Conservation (phyloP, 2,329 filamentous ascomycete species). For the Cladosporium cucumerinum region DNA sequence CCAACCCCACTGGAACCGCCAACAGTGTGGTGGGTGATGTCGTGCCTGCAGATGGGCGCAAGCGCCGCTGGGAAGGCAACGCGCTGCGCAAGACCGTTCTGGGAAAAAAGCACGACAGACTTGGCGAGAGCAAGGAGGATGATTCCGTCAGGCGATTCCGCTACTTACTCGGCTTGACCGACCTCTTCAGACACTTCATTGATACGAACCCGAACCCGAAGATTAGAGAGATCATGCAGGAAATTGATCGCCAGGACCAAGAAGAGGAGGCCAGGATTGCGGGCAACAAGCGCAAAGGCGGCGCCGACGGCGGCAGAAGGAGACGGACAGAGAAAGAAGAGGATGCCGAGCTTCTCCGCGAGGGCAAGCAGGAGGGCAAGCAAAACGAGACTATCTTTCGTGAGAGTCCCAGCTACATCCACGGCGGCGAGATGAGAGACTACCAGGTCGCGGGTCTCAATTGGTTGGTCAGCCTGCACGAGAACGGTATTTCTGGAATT, state of each 20-base stretch:
- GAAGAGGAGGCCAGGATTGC: slow-evolving; percentile 69
- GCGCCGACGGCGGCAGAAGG: slow-evolving; percentile 71
- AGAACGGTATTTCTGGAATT: slow-evolving; percentile 98
- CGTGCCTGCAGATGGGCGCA: slow-evolving; percentile 68
- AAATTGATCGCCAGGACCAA: slow-evolving; percentile 90
- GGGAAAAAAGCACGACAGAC: slow-evolving; percentile 86
- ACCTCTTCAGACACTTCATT: slow-evolving; percentile 98
- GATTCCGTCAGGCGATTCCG: slow-evolving; percentile 92
- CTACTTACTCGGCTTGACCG: slow-evolving; percentile 90
- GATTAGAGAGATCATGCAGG: slow-evolving; percentile 87
- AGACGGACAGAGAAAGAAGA: slow-evolving; percentile 96
- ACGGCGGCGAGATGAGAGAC: slow-evolving; percentile 84
- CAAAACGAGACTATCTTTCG: slow-evolving; percentile 81
- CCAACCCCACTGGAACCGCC: slow-evolving; percentile 62
- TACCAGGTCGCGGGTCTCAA: slow-evolving; percentile 95
- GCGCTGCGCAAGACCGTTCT: slow-evolving; percentile 89
- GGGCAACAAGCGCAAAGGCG: slow-evolving; percentile 74
- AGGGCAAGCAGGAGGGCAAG: slow-evolving; percentile 83
- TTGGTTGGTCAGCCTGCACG: slow-evolving; percentile 95
- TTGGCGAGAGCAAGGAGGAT: slow-evolving; percentile 95
- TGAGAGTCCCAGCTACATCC: slow-evolving; percentile 85
- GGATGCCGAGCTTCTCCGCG: slow-evolving; percentile 80
- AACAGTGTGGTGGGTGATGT: slow-evolving; percentile 82
- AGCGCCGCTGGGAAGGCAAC: slow-evolving; percentile 79
- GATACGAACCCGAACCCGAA: slow-evolving; percentile 94